Conservation (phyloP, 345 rosid genomes). For the Stellera chamaejasme region DNA sequence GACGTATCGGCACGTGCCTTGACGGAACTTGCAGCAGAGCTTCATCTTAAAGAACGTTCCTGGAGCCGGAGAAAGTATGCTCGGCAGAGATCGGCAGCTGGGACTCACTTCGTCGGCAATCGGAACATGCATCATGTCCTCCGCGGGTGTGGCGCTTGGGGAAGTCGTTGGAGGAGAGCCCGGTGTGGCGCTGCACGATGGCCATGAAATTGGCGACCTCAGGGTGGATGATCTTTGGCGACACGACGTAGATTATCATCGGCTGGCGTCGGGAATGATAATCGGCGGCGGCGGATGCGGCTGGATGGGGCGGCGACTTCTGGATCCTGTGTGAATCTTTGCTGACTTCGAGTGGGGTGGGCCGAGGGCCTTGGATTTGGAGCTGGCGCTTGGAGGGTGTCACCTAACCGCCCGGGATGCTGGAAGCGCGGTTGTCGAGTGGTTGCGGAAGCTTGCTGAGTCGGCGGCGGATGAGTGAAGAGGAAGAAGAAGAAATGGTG, state of each 20-base stretch:
- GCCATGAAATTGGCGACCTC: constrained; percentile 59
- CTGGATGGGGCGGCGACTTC: constrained; percentile 35
- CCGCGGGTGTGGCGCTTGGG: constrained; percentile 33
- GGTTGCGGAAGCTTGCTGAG: too few relatives aligned
- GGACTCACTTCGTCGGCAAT: constrained; percentile 25
- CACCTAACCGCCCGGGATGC: too few relatives aligned
- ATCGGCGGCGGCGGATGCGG: constrained; percentile 11
- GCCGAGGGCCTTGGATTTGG: constrained; percentile 74
- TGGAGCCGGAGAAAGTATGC: constrained; percentile 76
- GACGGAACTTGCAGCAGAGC: too few relatives aligned
- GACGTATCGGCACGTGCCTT: too few relatives aligned
- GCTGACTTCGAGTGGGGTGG: constrained; percentile 53
- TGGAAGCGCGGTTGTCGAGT: too few relatives aligned
- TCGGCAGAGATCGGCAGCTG: constrained; percentile 30
- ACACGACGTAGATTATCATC: constrained; percentile 67
- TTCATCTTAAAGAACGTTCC: too few relatives aligned
- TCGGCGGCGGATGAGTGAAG: too few relatives aligned
- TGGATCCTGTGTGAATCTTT: constrained; percentile 58
- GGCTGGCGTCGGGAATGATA: constrained; percentile 32
- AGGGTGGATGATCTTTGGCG: constrained; percentile 75
- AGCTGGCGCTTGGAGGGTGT: constrained; percentile 31
- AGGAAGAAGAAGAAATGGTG: too few relatives aligned
- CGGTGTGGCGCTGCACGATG: constrained; percentile 85
- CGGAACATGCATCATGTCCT: constrained; percentile 14
- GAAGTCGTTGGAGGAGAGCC: constrained; percentile 45